Base-by-base conservation (phyloP, 371 early-diverging fungal genomes). In the Mortierella polycephala region DNA sequence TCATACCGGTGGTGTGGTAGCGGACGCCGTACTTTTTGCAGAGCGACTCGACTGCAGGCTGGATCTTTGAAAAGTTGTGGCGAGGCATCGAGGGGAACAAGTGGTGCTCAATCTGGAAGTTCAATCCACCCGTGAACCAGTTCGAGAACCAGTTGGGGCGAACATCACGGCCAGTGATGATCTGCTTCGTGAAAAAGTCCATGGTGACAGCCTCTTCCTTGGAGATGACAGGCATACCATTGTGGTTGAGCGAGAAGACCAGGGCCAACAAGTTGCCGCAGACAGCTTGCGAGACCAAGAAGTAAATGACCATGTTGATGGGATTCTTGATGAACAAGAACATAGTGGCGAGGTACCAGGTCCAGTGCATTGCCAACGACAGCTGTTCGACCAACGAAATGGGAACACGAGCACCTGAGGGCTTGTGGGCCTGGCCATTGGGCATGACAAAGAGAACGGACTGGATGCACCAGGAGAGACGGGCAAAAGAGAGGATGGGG, bases 111-210 rank as follows among this genome's bases (percentile, higher is more conserved):
- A 93, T 92, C 76, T 95, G 95, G 84, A 88, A 94, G 87, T 94
- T 94, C 69, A 94, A 85, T 53, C 94, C 95, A 47, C 94, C 94
- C 56, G 91, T 90, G 74, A 94, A 94, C 94, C 94, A 96, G 83
- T 93, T 89, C 62, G 87, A 83, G 62, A 93, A 83, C 37, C 84
- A 64, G 67, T 75, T 72, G 39, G 90, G 82, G 41, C 77, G 70
- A 37, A 96, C 93, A 84, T 96, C 91, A 63, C 96, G 91, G 21
- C 95, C 95, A 41, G 96, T 94, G 50, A 90, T 77, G 45, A 93
- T 88, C 68, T 93, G 93, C 55, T 93, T 89, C 67, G 90, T 88
- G 77, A 88, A 95, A 64, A 94, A 95, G 64, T 93, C 92, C 86
- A 91, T 89, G 7, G 85, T 74, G 23, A 86, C 83, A 18, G 93